Percentiles rank a stretch among this genome's conserved stretches.
Evolutionary conservation across 352 stramenopile species (phyloP).

Genomic region (Blastocystis sp.): DNA sequence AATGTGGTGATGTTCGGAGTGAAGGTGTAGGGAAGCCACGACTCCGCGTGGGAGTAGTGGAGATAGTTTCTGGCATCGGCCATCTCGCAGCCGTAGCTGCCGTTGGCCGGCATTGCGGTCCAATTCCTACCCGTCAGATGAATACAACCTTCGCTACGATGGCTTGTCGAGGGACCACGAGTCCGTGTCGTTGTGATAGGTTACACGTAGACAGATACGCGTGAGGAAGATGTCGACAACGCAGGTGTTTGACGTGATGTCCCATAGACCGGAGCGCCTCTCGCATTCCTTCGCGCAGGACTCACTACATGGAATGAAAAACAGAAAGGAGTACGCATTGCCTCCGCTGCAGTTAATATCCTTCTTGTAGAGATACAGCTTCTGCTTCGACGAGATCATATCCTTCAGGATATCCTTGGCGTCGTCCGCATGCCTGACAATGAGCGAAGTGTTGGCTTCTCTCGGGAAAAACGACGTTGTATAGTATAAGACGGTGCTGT

Average conservation of each 20-base stretch:
- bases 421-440: neutral
- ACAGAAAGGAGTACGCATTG: neutral
- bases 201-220: constrained; percentile 26
- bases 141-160: neutral
- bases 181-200: constrained; percentile 6
- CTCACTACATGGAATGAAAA: neutral
- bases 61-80: neutral
- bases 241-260: neutral
- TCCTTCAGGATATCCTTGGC: neutral
- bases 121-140: neutral
- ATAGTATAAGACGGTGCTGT: constrained; percentile 15
- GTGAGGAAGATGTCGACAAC: constrained; percentile 39
- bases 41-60: neutral
- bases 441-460: neutral
- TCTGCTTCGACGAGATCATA: neutral
- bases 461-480: neutral
- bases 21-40: constrained; percentile 22
- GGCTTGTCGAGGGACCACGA: neutral
- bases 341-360: constrained; percentile 45
- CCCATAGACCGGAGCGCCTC: constrained; percentile 11
- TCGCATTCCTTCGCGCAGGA: constrained; percentile 2
- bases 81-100: constrained; percentile 31
- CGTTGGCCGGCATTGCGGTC: neutral
- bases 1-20: neutral
- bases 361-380: constrained; percentile 16